Evolutionary conservation across 306 rosid species (phyloP), one percentile per base, ranked within the genome.

Genomic region (Prunus armeniaca): DNA sequence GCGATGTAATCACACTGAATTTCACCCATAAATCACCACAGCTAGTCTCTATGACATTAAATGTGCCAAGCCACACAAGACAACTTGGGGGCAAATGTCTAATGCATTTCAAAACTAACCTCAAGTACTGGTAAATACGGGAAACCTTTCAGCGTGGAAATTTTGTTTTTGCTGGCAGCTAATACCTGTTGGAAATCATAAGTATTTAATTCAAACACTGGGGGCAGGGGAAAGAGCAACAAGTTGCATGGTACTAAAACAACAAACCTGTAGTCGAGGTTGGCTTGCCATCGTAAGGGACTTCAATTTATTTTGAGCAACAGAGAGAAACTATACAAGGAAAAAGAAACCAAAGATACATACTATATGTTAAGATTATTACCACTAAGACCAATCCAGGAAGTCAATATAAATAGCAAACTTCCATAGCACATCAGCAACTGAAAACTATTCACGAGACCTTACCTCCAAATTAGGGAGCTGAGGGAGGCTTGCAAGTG

Each of bases 151-250:
- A 95, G 90, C 11, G 98, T 91, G 52, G 89, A 88, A 82, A 95
- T 92, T 84, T 81, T 95, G 84, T 95, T 95, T 85, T 91, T 95
- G 91, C 99, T 95, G 46, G 99, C 99, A 80, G 99, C 99, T 84
- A 95, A 93, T 68, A 92, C 99, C 98, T 95, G 79, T 79, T 89
- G 19, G 82, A 80, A 69, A 71, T 65, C 74, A 79, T 70, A 74
- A 32, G 71, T 9, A 60, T 28, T 60, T 65, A 10, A 77, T 55
- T 50, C n/a, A 22, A 56, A 65, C 25, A 55, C n/a, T 27, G 38
- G 54, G n/a, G 15, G 60, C 1, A 5, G 76, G 49, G 57, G 43
- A 60, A 60, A 27, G 79, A 54, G 34, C 66, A 62, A 43, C 56
- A 34, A 30, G 49, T 64, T 20, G 34, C 66, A 73, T 54, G 72